Base-by-base conservation (phyloP, 768 basidiomycete species). In the Tubosaeta sp. region DNA sequence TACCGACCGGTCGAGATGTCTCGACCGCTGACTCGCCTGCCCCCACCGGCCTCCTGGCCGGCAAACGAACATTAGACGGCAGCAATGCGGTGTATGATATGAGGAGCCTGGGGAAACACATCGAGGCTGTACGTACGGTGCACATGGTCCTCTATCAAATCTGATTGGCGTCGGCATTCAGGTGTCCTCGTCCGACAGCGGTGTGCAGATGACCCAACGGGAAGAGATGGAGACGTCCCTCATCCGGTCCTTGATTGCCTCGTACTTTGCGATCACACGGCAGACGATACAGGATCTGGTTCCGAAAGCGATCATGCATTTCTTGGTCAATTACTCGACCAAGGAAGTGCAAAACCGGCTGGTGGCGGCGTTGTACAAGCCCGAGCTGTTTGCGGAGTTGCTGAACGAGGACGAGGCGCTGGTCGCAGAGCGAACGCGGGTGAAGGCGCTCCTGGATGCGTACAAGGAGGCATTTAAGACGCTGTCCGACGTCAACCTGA, bases 231-330 rank as follows among this genome's bases (percentile, higher is more conserved):
- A 98, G 72, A 95, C 92, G 42, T 83, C 81, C 32, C 80, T 99
- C 55, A 98, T 99, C 65, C 87, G 95, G 48, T 90, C 91, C 6
- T 81, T 98, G 59, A 98, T 99, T 65, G 82, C 86, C 26, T 94
- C 92, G 12, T 99, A 99, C 75, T 99, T 99, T 73, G 76, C 82
- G 53, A 98, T 99, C 65, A 89, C 95, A 22, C 86, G 97, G 39
- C 95, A 98, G 70, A 91, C 87, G 65, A 97, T 99, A 57, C 92
- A 97, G 59, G 97, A 99, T 69, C 79, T 97, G 51, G 82, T 99
- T 17, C 97, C 97, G 32, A 99, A 99, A 72, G 93, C 95, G 19
- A 88, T 97, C 74, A 97, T 98, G 95, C 95, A 97, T 73, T 83
- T 94, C 61, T 80, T 98, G 56, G 95, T 99, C 65, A 98, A 97